A percentile compares a stretch with the other conserved stretches of the same genome.
These are phyloP conservation scores for Russula lepida DNA, from an alignment of 768 basidiomycete species.

Conservation along the genomic window DNA sequence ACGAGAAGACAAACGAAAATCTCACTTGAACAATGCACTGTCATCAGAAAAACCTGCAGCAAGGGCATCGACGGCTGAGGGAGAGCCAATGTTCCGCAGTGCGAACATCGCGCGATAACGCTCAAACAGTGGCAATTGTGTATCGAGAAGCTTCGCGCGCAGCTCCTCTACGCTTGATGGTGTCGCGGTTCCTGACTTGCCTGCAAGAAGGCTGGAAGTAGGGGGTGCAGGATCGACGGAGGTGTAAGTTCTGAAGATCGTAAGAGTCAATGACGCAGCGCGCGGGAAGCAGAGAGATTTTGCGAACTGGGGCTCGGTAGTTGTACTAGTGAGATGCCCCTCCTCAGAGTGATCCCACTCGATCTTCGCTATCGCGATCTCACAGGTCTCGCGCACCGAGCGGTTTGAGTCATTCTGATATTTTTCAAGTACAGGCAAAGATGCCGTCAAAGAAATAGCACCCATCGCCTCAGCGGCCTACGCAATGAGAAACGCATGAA, in stretches of 20 bases:
- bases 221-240: constrained; percentile 90
- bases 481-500: background rate
- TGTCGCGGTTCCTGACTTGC: constrained; percentile 43
- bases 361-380: constrained; percentile 94
- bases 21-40: constrained; percentile 89
- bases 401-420: constrained; percentile 65
- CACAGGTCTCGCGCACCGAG: constrained; percentile 89
- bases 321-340: constrained; percentile 38
- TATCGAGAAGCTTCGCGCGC: constrained; percentile 55
- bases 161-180: constrained; percentile 45
- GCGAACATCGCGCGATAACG: constrained; percentile 99
- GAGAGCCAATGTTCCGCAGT: constrained; percentile 84
- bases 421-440: constrained; percentile 60
- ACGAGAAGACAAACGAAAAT: background rate
- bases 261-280: background rate
- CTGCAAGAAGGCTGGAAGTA: constrained; percentile 51
- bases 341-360: constrained; percentile 83
- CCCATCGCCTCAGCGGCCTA: constrained; percentile 99
- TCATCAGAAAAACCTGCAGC: constrained; percentile 85
- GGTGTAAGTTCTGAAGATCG: constrained; percentile 49
- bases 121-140: constrained; percentile 67
- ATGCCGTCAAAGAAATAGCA: constrained; percentile 66
- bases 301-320: constrained; percentile 35
- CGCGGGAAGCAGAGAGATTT: background rate
- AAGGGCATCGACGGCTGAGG: constrained; percentile 81